phyloP scores from a whole-genome alignment of 257 asterid genomes.

The Handroanthus guayacan region DNA sequence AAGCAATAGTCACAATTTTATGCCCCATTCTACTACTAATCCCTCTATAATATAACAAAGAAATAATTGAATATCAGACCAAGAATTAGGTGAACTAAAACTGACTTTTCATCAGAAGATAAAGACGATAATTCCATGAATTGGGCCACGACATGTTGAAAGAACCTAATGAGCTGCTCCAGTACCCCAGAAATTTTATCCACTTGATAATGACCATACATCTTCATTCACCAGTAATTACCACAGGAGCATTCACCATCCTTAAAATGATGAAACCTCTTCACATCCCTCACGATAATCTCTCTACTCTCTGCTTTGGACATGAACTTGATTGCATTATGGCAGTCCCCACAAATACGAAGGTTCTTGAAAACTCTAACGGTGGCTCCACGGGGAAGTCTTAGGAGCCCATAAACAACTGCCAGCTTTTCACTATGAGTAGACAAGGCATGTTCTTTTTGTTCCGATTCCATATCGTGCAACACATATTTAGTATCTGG shows the following conservation, averaged over 20 bases:
- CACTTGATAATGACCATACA: slow-evolving; percentile 2
- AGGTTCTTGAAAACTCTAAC: slow-evolving; percentile 76
- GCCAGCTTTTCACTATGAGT: slow-evolving; percentile 86
- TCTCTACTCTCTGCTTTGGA: slow-evolving; percentile 68
- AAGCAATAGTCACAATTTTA: neutral
- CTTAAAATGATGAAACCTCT: slow-evolving; percentile 78
- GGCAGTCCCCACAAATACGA: slow-evolving; percentile 78
- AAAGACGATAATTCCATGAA: too few relatives aligned
- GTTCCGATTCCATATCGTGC: slow-evolving; percentile 79
- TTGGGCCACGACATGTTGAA: too few relatives aligned
- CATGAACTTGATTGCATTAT: slow-evolving; percentile 69
- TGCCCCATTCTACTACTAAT: neutral
- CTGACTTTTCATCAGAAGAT: neutral
- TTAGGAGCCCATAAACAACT: slow-evolving; percentile 70
- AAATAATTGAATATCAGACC: neutral
- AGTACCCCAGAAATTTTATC: neutral
- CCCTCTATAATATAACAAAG: neutral
- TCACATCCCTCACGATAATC: slow-evolving; percentile 74
- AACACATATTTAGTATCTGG: slow-evolving; percentile 68
- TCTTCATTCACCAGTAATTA: slow-evolving; percentile 64
- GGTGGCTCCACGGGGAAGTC: slow-evolving; percentile 65
- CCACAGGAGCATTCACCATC: slow-evolving; percentile 80
- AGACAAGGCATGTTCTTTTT: slow-evolving; percentile 72
- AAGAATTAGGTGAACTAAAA: neutral
- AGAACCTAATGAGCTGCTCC: slow-evolving; percentile 11